Conservation (phyloP, 1,284 basidiomycete genomes). For the Ceratobasidium papillatum region DNA sequence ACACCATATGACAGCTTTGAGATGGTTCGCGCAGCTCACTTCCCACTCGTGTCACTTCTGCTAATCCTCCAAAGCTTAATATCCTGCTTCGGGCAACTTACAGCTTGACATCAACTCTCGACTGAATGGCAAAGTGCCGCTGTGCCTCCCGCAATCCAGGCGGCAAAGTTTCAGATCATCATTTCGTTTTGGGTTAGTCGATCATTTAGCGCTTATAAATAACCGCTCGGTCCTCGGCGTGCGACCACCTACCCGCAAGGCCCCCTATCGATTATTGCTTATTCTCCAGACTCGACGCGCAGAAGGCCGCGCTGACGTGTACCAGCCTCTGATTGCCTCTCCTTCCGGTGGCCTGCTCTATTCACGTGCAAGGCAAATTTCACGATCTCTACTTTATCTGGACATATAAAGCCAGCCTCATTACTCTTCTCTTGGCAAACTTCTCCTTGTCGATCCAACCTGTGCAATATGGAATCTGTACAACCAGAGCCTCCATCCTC, state of each 20-base stretch:
- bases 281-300: background rate
- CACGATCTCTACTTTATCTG: background rate
- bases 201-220: constrained; percentile 20
- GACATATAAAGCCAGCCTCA: background rate
- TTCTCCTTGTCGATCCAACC: background rate
- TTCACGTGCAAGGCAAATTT: constrained; percentile 15
- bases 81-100: background rate
- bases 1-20: background rate
- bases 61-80: background rate
- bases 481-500: constrained; percentile 8
- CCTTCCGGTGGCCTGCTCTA: background rate
- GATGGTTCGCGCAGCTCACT: constrained; percentile 5
- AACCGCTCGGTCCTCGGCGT: constrained; percentile 21
- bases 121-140: constrained; percentile 12
- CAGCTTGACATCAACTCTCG: constrained; percentile 5
- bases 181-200: constrained; percentile 8
- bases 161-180: constrained; percentile 5
- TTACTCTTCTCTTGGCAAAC: background rate
- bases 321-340: background rate
- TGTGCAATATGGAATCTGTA: background rate
- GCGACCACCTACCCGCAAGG: too few species aligned
- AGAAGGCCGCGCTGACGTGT: constrained; percentile 14
- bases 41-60: background rate
- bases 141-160: background rate
- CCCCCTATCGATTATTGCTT: constrained; percentile 12